Base-by-base conservation (phyloP, 331 rosid species). In the Quercus lobata region DNA sequence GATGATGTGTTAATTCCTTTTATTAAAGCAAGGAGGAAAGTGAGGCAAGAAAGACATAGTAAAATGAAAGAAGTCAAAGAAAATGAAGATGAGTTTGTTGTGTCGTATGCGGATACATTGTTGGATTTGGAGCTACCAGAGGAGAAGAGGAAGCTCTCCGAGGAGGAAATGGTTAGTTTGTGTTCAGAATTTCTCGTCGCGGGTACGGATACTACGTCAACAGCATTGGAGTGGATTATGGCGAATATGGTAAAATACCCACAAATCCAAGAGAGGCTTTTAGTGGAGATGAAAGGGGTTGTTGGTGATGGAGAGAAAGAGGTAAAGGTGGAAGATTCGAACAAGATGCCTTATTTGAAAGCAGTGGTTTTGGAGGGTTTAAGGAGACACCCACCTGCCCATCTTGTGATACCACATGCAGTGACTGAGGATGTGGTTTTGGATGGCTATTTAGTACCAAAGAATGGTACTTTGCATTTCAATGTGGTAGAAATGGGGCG, bases 331-430 rank as follows among this genome's bases (percentile, higher is more conserved):
- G 93, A 91, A 9, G 94, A 85, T 7, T 55, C 87, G 82, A 78
- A 76, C 9, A 85, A 76, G 69, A 16, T 89, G 84, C 35, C 74
- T 0, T 92, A 92, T 60, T 70, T 93, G 57, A 93, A 91, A 68
- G 92, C 87, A 4, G 96, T 93, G 82, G 68, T 93, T 41, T 69
- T 91, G 78, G 97, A 91, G 80, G 92, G 84, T 2, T 34, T 93
- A 15, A 74, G 97, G 87, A 84, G 92, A 0, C 96, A 88, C 84
- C 96, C 97, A 4, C 96, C 92, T 0, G 91, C 80, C 2, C 91
- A 93, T 71, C 80, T 88, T 11, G 83, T 87, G 77, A 58, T 91
- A 57, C 92, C 92, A 0, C 97, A 91, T 9, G 79, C 84, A 0
- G 91, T 89, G 14, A 83, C 85, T 0, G 87, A 89, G 60, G 91